phyloP scores from a whole-genome alignment of 2,329 filamentous ascomycete species.

The Ophiognomonia clavigignenti-juglandacearum region DNA sequence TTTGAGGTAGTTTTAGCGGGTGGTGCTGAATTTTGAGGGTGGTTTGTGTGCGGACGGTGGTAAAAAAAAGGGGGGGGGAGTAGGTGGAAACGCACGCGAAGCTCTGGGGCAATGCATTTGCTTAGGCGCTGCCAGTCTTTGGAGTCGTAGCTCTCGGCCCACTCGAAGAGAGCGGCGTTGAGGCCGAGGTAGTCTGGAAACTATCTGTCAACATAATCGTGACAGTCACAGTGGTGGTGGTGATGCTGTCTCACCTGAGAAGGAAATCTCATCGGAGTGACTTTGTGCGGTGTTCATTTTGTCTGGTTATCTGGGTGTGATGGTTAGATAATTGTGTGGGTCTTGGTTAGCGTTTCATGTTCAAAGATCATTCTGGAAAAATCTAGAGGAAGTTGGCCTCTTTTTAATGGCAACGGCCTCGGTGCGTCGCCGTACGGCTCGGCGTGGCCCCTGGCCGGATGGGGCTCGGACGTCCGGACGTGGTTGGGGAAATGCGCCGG shows the following conservation, averaged over 20 bases:
- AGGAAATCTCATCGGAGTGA: conserved; percentile 12
- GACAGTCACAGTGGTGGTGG: background rate
- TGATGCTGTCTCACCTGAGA: conserved; percentile 8
- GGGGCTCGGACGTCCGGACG: conserved; percentile 6
- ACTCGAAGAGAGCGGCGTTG: conserved; percentile 21
- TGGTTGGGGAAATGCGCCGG: conserved; percentile 9
- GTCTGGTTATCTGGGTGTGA: no score
- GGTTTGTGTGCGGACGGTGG: background rate
- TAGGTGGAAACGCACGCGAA: conserved; percentile 34
- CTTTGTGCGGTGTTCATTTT: no score
- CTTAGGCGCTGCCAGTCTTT: conserved; percentile 60
- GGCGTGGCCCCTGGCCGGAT: background rate
- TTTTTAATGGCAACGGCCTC: no score
- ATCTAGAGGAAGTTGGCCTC: no score
- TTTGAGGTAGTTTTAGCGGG: conserved; percentile 3
- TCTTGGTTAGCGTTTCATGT: no score
- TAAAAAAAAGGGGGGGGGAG: no score
- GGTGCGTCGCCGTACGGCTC: background rate
- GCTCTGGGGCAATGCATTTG: conserved; percentile 58
- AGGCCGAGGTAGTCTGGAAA: conserved; percentile 22
- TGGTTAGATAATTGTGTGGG: no score
- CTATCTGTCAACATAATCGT: no score
- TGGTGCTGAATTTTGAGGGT: background rate
- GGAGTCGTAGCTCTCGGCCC: conserved; percentile 54
- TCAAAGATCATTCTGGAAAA: no score